A percentile compares a stretch with the other conserved stretches of the same genome.
Conservation (phyloP, 1,139 yeast species). For the Yamadazyma kanchanaburiensis region DNA sequence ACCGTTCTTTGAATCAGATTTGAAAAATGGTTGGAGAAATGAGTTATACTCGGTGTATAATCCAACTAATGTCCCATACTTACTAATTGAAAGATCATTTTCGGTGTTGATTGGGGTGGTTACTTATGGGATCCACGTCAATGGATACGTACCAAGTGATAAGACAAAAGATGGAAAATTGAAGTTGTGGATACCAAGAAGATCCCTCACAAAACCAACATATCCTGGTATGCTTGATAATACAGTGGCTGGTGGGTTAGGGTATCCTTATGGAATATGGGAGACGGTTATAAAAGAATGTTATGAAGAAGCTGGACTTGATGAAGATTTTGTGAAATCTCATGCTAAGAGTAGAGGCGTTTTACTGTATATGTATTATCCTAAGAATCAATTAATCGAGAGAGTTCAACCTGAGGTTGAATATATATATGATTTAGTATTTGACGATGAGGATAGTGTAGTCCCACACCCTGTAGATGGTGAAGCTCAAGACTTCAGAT, state of each 20-base stretch:
- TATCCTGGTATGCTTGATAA: conserved; percentile 91
- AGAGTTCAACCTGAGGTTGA: conserved; percentile 88
- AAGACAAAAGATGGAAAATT: conserved; percentile 38
- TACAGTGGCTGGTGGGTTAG: conserved; percentile 93
- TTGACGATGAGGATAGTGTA: conserved; percentile 44
- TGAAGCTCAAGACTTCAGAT: conserved; percentile 72
- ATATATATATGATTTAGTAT: conserved; percentile 66
- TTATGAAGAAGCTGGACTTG: conserved; percentile 86
- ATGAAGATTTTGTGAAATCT: conserved; percentile 42
- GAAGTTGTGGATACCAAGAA: conserved; percentile 80
- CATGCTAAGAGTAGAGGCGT: conserved; percentile 58
- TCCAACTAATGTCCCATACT: conserved; percentile 53
- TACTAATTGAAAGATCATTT: conserved; percentile 74
- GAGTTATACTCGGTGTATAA: conserved; percentile 75
- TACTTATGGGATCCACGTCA: conserved; percentile 86
- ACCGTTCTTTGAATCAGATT: conserved; percentile 37
- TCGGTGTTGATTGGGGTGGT: conserved; percentile 80
- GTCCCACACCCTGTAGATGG: conserved; percentile 78
- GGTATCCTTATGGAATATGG: conserved; percentile 69
- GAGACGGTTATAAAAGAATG: conserved; percentile 87
- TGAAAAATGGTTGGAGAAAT: conserved; percentile 76
- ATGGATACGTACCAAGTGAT: conserved; percentile 60
- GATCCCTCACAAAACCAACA: conserved; percentile 76
- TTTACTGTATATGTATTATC: conserved; percentile 59
- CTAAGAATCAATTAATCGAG: conserved; percentile 35